These are phyloP conservation scores for Tylopilus vinaceipallidus DNA, from an alignment of 768 basidiomycete species.

Conservation along the genomic window DNA sequence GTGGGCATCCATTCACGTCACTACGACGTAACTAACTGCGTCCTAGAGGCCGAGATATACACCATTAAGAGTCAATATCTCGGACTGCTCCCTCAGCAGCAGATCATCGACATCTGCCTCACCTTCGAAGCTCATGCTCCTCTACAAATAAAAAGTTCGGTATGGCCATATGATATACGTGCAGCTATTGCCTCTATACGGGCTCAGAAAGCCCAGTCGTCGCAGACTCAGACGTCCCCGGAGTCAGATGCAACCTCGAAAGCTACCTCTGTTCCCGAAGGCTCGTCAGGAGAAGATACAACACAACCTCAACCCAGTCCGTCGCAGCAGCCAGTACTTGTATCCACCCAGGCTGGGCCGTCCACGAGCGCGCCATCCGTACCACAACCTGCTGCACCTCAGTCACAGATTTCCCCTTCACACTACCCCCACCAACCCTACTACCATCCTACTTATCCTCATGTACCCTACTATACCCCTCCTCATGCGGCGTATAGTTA, in stretches of 20 bases:
- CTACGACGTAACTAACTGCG: constrained; percentile 29
- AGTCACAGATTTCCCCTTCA: constrained; percentile 25
- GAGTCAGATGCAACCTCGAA: constrained; percentile 8
- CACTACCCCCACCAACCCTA: constrained; percentile 57
- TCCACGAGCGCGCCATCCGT: constrained; percentile 17
- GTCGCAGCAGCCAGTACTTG: constrained; percentile 16
- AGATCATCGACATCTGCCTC: constrained; percentile 80
- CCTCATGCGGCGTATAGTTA: constrained; percentile 39
- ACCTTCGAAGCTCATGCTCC: constrained; percentile 69
- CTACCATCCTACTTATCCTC: constrained; percentile 59
- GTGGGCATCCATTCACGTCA: constrained; percentile 28
- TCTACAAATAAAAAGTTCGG: constrained; percentile 55
- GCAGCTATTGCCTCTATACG: constrained; percentile 58
- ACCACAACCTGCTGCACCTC: constrained; percentile 20
- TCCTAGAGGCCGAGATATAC: constrained; percentile 43
- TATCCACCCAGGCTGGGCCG: constrained; percentile 25
- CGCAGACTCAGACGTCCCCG: constrained; percentile 18
- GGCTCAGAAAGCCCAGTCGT: constrained; percentile 23
- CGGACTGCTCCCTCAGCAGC: constrained; percentile 58
- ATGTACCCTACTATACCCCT: constrained; percentile 62
- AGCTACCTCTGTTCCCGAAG: constrained; percentile 15
- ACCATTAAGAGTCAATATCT: constrained; percentile 74
- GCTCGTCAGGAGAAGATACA: constrained; percentile 14
- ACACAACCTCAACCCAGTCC: constrained; percentile 17
- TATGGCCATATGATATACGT: constrained; percentile 73